A percentile compares a stretch with the other conserved stretches of the same genome.
Conservation (phyloP, 768 basidiomycete species). For the Brasilioporus rufonigricans region DNA sequence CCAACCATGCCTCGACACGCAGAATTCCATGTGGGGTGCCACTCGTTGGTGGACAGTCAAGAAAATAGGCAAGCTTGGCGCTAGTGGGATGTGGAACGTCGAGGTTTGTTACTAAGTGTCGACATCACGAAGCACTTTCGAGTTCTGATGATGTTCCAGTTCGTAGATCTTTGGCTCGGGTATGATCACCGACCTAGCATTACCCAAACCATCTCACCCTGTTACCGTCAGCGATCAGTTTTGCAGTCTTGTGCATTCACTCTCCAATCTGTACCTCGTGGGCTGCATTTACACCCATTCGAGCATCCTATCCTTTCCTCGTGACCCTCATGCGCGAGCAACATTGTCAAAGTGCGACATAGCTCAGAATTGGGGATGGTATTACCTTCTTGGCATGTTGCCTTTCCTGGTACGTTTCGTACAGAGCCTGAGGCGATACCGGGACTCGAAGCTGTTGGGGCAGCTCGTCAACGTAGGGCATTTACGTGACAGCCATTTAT, state of each 20-base stretch:
- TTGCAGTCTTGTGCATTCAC: conserved; percentile 73
- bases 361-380: conserved; percentile 55
- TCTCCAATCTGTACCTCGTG: conserved; percentile 72
- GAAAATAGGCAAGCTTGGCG: conserved; percentile 57
- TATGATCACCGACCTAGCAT: conserved; percentile 30
- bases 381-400: conserved; percentile 56
- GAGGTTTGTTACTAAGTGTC: conserved; percentile 48
- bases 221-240: conserved; percentile 62
- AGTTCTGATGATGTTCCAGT: conserved; percentile 39
- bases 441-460: conserved; percentile 66
- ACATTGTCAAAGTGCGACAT: conserved; percentile 44
- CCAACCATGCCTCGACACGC: conserved; percentile 35
- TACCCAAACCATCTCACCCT: conserved; percentile 5
- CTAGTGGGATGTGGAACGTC: conserved; percentile 68
- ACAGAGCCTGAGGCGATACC: conserved; percentile 86
- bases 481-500: neutral
- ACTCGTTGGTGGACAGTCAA: conserved; percentile 78
- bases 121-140: neutral
- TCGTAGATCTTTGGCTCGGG: conserved; percentile 91
- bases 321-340: conserved; percentile 38
- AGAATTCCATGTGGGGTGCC: conserved; percentile 38
- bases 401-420: conserved; percentile 77
- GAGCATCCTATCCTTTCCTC: conserved; percentile 4
- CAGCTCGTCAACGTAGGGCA: conserved; percentile 84
- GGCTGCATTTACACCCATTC: conserved; percentile 63